A percentile compares a stretch with the other conserved stretches of the same genome.
Conservation (phyloP, 2,329 filamentous ascomycete genomes). For the Sporothrix dimorphospora region DNA sequence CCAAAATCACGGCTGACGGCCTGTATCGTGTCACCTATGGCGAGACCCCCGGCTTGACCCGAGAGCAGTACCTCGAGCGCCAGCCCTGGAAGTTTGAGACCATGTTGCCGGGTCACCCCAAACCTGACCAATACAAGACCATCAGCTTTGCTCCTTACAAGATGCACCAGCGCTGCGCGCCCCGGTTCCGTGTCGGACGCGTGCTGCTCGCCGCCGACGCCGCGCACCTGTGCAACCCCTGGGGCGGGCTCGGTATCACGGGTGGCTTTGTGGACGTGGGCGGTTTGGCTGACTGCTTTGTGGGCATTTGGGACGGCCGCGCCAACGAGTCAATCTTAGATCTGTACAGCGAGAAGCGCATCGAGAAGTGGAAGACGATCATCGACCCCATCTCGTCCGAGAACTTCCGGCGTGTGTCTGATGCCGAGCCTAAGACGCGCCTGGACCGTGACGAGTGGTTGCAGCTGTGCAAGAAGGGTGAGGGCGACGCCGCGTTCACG, state of each 20-base stretch:
- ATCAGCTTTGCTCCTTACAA: constrained; percentile 62
- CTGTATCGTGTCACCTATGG: constrained; percentile 68
- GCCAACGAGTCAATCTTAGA: constrained; percentile 51
- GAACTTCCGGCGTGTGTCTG: constrained; percentile 50
- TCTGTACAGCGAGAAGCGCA: constrained; percentile 50
- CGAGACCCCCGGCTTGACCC: constrained; percentile 56
- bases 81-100: constrained; percentile 59
- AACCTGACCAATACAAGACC: constrained; percentile 60
- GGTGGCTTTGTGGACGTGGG: constrained; percentile 67
- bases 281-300: constrained; percentile 62
- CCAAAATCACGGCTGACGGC: constrained; percentile 60
- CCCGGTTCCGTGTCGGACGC: constrained; percentile 59
- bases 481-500: constrained; percentile 42
- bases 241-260: constrained; percentile 65
- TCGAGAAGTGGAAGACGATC: constrained; percentile 50
- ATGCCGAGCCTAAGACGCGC: constrained; percentile 46
- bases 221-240: constrained; percentile 59
- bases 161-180: constrained; percentile 63
- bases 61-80: constrained; percentile 56
- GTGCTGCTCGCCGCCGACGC: constrained; percentile 63
- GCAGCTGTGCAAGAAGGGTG: constrained; percentile 43
- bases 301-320: constrained; percentile 49
- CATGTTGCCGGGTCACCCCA: constrained; percentile 63
- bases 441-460: constrained; percentile 47
- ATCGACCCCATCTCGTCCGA: constrained; percentile 49